Evolutionary conservation across 163 green algal genomes (phyloP), one percentile per base, ranked within the genome.

Genomic region (Scenedesmus sp.): DNA sequence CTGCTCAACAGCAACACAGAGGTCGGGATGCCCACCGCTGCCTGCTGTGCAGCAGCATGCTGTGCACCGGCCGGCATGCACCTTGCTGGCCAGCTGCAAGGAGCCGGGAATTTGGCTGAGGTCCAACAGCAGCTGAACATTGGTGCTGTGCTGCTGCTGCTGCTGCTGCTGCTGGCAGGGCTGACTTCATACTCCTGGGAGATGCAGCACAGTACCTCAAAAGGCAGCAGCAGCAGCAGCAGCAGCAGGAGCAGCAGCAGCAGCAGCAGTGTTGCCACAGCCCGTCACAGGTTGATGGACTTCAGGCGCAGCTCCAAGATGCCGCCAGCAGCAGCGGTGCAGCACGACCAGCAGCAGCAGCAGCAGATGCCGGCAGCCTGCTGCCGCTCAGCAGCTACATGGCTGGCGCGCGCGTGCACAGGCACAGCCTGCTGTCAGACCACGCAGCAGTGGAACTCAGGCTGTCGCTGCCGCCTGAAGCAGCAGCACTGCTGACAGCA

Each of bases 391-490:
- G 59, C 20, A 72, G 59, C 9, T 72, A 72, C 59, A 72, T 72
- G 59, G 0, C 59, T 35, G 59, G 13, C 49, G 73, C 37, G 0
- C 40, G 73, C 22, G 73, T 44, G 73, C 73, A 83, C 73, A 83
- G 73, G n/a, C 49, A 83, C 20, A 83, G 73, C 37, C n/a, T 53
- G 73, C 73, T 83, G n/a, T 46, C 40, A n/a, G 37, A 83, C 40
- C 73, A 53, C 30, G 73, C 37, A 53, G 73, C 37, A 83, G 37
- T 46, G 12, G 40, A 83, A 18, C 37, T 83, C 18, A n/a, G 33
- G 73, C 73, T 83, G 18, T n/a, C 20, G 9, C 73, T 83, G 73
- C 73, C 40, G n/a, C 73, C 40, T 30, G 73, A 53, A 83, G 73
- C 40, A 46, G 73, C 73, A 83, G 73, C 40, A 44, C n/a, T 46